Percentiles rank a stretch among this genome's conserved stretches.
Conservation (phyloP, 495 filamentous ascomycete species). For the Cenococcum geophilum region DNA sequence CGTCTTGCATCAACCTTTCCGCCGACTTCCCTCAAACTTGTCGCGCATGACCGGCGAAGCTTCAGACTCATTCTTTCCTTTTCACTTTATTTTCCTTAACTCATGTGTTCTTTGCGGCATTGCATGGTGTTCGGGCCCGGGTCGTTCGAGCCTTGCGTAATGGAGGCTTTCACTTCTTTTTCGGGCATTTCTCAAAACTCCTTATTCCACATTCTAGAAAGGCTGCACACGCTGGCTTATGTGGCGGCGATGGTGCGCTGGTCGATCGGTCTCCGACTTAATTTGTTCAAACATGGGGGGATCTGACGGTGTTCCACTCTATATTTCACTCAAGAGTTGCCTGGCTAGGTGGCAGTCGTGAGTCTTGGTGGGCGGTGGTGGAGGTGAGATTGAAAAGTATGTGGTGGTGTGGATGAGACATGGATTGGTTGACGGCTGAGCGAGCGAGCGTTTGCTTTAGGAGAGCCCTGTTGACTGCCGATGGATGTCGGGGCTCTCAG, state of each 20-base stretch:
- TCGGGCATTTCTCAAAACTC: constrained; percentile 10
- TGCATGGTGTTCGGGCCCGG: constrained; percentile 27
- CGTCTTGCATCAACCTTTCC: background rate
- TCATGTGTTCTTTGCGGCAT: constrained; percentile 25
- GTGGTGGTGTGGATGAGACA: background rate
- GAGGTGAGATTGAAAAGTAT: background rate
- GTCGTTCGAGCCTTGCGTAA: background rate
- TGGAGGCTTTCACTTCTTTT: constrained; percentile 4
- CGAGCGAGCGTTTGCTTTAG: background rate
- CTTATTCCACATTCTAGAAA: constrained; percentile 15
- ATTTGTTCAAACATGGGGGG: background rate
- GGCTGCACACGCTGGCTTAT: constrained; percentile 12
- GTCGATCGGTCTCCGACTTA: constrained; percentile 11
- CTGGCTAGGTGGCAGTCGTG: background rate
- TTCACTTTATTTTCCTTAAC: background rate
- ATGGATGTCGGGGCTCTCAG: constrained; percentile 21
- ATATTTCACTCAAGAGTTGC: background rate
- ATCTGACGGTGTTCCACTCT: background rate
- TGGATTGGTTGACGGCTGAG: background rate
- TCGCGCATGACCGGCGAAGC: background rate
- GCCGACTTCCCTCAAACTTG: background rate
- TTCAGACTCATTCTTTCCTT: background rate
- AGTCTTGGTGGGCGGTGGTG: background rate
- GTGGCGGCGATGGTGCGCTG: constrained; percentile 13
- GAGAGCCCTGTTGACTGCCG: constrained; percentile 17